Base-by-base conservation (phyloP, 371 early-diverging fungal genomes). In the Mucor indicus region DNA sequence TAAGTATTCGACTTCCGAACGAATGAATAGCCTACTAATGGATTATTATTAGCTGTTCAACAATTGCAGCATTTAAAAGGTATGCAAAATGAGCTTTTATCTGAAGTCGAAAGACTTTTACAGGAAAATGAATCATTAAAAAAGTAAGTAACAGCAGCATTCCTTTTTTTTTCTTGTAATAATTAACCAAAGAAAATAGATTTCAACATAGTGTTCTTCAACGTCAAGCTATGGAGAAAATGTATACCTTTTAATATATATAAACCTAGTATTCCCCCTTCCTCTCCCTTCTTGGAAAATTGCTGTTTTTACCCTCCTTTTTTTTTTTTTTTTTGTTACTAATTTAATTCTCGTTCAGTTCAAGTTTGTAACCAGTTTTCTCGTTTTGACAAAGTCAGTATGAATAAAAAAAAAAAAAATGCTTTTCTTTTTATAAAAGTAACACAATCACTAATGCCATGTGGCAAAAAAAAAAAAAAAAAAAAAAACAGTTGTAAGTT, bases 171-270 rank as follows among this genome's bases (percentile, higher is more conserved):
- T 38, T 37, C 16, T 16, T 6, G 19, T 13, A 39, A 12, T 21
- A 19, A 20, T 15, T 16, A 22, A 4, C 8, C 8, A 13, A 15
- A 16, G 10, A n/a, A 37, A 9, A 8, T 51, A 74, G 75, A 37
- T 74, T 74, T 27, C 75, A 74, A 42, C 75, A 74, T 50, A 60
- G 67, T n/a, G 62, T 74, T 25, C 50, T 74, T 29, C 75, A 74
- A 41, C 53, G 75, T 44, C 75, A 74, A 60, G 75, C 75, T 33
- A 70, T 74, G 67, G 75, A 74, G 50, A 74, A 74, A 57, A 70
- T 68, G 64, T 74, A 74, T 55, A 69, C 60, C 43, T 74, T 59
- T 50, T 59, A 53, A 57, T 29, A 12, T 29, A 29, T 6, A 29
- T 8, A 6, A 12, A 29, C 12, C 6, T 29, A 29, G 30, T 29